phyloP scores from a whole-genome alignment of 495 filamentous ascomycete genomes.

The Penicillium flavigenum region DNA sequence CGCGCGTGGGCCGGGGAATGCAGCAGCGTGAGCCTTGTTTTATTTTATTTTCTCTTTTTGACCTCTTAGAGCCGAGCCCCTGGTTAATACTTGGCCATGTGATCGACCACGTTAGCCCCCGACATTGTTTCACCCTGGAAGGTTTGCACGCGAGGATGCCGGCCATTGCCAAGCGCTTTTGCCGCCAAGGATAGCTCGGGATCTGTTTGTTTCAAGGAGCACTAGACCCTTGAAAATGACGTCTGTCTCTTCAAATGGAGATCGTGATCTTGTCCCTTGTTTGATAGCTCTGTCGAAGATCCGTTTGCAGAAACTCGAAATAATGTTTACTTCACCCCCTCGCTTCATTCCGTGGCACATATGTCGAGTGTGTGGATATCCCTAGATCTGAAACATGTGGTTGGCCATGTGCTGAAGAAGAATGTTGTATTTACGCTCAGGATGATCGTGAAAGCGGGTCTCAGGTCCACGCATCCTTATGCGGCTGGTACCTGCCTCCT shows the following conservation, averaged over 20 bases:
- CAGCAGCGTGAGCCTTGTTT: constrained; percentile 6
- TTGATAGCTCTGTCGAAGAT: constrained; percentile 21
- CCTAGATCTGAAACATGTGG: constrained; percentile 30
- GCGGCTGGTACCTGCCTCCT: constrained; percentile 28
- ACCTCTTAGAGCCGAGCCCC: constrained; percentile 8
- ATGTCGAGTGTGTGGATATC: constrained; percentile 18
- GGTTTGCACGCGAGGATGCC: constrained; percentile 26
- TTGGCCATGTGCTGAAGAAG: constrained; percentile 24
- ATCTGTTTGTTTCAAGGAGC: background rate
- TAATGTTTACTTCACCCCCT: constrained; percentile 17
- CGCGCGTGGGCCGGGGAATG: constrained; percentile 24
- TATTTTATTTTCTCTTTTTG: background rate
- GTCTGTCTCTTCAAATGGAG: constrained; percentile 8
- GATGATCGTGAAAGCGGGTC: constrained; percentile 18
- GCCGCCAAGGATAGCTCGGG: constrained; percentile 11
- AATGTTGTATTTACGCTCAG: constrained; percentile 7
- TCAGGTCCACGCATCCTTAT: constrained; percentile 1
- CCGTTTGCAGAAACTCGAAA: constrained; percentile 15
- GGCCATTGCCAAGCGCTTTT: constrained; percentile 21
- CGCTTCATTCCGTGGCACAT: constrained; percentile 26
- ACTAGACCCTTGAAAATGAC: constrained; percentile 23
- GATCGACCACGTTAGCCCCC: constrained; percentile 42
- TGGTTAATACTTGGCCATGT: constrained; percentile 31
- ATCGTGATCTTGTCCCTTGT: constrained; percentile 20
- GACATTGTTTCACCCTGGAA: constrained; percentile 31